These are phyloP conservation scores for Neurospora sp. DNA, from an alignment of 495 filamentous ascomycete species.

Conservation along the genomic window DNA sequence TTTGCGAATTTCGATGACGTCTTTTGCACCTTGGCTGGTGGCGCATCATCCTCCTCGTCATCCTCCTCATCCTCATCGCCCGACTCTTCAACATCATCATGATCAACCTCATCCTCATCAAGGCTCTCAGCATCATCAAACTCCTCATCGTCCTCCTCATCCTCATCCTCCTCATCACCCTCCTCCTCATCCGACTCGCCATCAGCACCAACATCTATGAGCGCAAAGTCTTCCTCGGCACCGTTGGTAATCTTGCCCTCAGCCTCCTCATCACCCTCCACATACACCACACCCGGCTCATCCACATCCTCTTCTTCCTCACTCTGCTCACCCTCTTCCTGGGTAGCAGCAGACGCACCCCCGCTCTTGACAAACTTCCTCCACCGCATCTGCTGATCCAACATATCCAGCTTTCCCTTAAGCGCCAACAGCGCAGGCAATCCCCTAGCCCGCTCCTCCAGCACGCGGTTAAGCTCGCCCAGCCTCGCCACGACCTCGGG, in stretches of 20 bases:
- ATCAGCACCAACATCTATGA: conserved; percentile 4
- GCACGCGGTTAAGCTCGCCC: conserved; percentile 65
- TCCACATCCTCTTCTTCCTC: conserved; percentile 60
- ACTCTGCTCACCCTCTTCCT: conserved; percentile 54
- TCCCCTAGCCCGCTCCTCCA: conserved; percentile 74
- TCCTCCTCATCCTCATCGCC: conserved; percentile 23
- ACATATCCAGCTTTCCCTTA: conserved; percentile 87
- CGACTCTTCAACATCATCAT: conserved; percentile 28
- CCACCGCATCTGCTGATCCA: conserved; percentile 76
- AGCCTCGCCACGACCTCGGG: conserved; percentile 69
- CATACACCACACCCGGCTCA: conserved; percentile 61
- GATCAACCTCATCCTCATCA: conserved; percentile 30
- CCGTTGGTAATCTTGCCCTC: conserved; percentile 23
- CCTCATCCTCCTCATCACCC: conserved; percentile 14
- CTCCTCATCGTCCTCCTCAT: conserved; percentile 17
- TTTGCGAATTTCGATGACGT: conserved; percentile 15
- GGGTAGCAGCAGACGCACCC: conserved; percentile 24
- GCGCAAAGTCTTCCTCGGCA: conserved; percentile 14
- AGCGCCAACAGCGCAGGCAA: conserved; percentile 76
- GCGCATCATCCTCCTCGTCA: conserved; percentile 20
- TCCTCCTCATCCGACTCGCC: conserved; percentile 25
- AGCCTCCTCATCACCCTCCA: conserved; percentile 67
- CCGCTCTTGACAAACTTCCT: conserved; percentile 49
- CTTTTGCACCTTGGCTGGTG: conserved; percentile 28
- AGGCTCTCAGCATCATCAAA: conserved; percentile 21